Base-by-base conservation (phyloP, 345 rosid genomes). In the Hibiscus syriacus region DNA sequence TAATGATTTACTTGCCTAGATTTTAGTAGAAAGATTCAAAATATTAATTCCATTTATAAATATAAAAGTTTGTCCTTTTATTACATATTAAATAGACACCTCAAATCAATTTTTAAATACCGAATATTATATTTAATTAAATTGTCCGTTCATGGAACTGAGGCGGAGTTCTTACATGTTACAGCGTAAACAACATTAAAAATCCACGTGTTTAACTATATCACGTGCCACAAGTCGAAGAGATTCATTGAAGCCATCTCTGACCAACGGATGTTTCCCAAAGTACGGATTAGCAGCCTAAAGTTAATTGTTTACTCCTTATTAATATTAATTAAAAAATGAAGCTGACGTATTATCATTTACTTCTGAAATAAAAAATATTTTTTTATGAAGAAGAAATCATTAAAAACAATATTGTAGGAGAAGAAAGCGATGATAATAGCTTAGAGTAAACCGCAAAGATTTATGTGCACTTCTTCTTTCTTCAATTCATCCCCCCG, bases 361-460 rank as follows among this genome's bases (percentile, higher is more conserved):
- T 20, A 19, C 50, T 61, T 61, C 50, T 5, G 26, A 61, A 17
- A 60, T 11, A 22, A 19, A 49, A 6, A 19, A 5, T 19, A 19
- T 50, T 17, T 19, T 48, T 8, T 25, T 0, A 59, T 6, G 2
- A 59, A n/a, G 6, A 62, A 14, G 14, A 23, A 41, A 41, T 62
- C 36, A 62, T 62, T 62, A 7, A 43, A 62, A 41, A 6, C 22
- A 23, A 59, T 66, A 54, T 57, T 20, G 29, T 43, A 61, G 30
- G 55, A 58, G 65, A 70, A 72, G 61, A 53, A 65, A 64, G 77
- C 49, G 36, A 58, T 49, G 46, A 32, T 55, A 72, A 59, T n/a
- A 68, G 64, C 76, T 49, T 72, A 38, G 85, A 82, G 81, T 70
- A 65, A 68, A 67, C 61, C 55, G 55, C 26, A 61, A 34, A 34